Evolutionary conservation across 2,329 filamentous ascomycete genomes (phyloP).

Genomic region (Pseudogymnoascus sp.): DNA sequence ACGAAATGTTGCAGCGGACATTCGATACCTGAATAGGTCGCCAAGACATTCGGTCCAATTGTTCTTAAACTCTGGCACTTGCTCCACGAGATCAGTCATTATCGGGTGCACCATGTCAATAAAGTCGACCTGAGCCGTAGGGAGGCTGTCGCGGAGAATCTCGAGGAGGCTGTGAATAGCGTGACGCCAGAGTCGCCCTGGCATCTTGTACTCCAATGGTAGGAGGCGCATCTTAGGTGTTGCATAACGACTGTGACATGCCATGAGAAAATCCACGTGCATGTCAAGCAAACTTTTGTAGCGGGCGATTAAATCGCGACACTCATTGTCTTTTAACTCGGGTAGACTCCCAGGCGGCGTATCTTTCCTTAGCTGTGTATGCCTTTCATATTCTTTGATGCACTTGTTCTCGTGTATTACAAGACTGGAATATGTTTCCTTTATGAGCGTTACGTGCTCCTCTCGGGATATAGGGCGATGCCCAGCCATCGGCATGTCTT

Average conservation of each 20-base stretch:
- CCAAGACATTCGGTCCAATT: constrained; percentile 94
- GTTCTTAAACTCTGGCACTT: constrained; percentile 71
- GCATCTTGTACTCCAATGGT: constrained; percentile 81
- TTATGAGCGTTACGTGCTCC: constrained; percentile 73
- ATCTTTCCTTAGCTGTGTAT: constrained; percentile 46
- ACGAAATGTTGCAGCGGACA: constrained; percentile 94
- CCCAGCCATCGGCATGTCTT: too few species aligned
- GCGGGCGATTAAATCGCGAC: constrained; percentile 74
- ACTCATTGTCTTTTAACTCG: constrained; percentile 60
- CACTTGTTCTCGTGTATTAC: constrained; percentile 84
- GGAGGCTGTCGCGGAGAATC: constrained; percentile 65
- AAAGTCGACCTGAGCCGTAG: constrained; percentile 71
- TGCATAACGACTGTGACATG: constrained; percentile 77
- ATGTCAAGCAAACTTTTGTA: constrained; percentile 77
- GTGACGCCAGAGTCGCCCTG: constrained; percentile 87
- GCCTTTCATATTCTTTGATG: constrained; percentile 69
- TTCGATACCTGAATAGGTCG: constrained; percentile 72
- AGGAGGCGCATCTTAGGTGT: constrained; percentile 59
- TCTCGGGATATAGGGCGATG: constrained; percentile 67
- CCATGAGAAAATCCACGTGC: constrained; percentile 79
- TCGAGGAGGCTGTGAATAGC: constrained; percentile 84
- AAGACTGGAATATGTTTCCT: constrained; percentile 73
- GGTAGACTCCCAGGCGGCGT: constrained; percentile 37
- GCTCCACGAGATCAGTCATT: constrained; percentile 81
- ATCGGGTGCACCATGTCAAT: constrained; percentile 86